These are phyloP conservation scores for Salix exigua DNA, from an alignment of 345 rosid genomes.

Conservation along the genomic window DNA sequence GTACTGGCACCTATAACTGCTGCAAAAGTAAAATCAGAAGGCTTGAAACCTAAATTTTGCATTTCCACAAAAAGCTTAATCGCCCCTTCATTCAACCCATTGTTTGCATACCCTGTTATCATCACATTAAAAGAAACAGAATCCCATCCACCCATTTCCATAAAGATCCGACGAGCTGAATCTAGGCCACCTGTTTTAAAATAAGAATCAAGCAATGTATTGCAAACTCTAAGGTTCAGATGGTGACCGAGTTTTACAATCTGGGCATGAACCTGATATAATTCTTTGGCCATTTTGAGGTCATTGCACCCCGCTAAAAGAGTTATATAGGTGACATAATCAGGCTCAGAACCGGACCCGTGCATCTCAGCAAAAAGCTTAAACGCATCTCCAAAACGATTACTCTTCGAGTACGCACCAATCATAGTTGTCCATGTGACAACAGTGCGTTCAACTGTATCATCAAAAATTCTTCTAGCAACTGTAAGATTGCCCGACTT, in stretches of 20 bases:
- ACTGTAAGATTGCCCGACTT: conserved; percentile 43
- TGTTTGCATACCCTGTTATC: conserved; percentile 63
- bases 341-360: conserved; percentile 42
- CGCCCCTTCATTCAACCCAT: conserved; percentile 52
- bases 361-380: conserved; percentile 55
- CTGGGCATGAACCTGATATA: conserved; percentile 56
- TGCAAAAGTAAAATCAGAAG: conserved; percentile 82
- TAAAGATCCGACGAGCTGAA: conserved; percentile 45
- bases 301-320: conserved; percentile 60
- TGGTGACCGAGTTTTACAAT: conserved; percentile 50
- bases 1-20: conserved; percentile 58
- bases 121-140: conserved; percentile 70
- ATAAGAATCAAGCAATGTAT: conserved; percentile 71
- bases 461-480: conserved; percentile 56
- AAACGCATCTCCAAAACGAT: conserved; percentile 49
- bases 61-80: conserved; percentile 50
- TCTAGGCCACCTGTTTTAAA: conserved; percentile 49
- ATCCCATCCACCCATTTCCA: conserved; percentile 51
- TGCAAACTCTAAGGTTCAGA: conserved; percentile 45
- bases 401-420: conserved; percentile 52
- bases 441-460: conserved; percentile 47
- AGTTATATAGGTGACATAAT: conserved; percentile 66
- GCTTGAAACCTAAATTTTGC: conserved; percentile 51
- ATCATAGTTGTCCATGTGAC: conserved; percentile 88
- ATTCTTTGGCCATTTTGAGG: conserved; percentile 18